These are phyloP conservation scores for Paramecium primaurelia DNA, from an alignment of 73 alveolate species.

Conservation along the genomic window DNA sequence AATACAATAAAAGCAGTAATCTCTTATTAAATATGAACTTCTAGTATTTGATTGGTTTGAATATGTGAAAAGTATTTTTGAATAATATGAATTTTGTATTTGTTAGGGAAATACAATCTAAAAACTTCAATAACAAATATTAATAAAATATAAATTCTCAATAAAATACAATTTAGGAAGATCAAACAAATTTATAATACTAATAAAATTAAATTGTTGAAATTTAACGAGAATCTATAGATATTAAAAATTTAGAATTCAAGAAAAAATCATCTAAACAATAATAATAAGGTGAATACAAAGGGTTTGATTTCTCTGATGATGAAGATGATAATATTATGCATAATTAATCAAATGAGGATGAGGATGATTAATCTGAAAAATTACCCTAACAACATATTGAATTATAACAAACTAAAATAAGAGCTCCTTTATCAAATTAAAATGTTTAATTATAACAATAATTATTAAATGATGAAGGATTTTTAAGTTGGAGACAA, in stretches of 20 bases:
- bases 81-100: too few relatives aligned
- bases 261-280: not conserved
- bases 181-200: not conserved
- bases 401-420: not conserved
- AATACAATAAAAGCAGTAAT: not conserved
- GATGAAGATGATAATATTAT: not conserved
- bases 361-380: not conserved
- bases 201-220: not conserved
- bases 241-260: not conserved
- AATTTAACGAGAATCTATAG: not conserved
- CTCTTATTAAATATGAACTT: too few relatives aligned
- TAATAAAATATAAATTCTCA: not conserved
- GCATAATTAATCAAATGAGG: too few relatives aligned
- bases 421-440: not conserved
- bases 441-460: not conserved
- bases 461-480: not conserved
- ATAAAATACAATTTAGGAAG: not conserved
- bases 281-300: not conserved
- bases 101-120: too few relatives aligned
- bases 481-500: not conserved
- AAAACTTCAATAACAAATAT: not conserved
- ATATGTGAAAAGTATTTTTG: too few relatives aligned
- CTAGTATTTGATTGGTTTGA: too few relatives aligned
- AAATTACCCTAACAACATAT: not conserved
- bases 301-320: not conserved